These are phyloP conservation scores for Lyophyllum semitale DNA, from an alignment of 768 basidiomycete genomes.

Conservation along the genomic window DNA sequence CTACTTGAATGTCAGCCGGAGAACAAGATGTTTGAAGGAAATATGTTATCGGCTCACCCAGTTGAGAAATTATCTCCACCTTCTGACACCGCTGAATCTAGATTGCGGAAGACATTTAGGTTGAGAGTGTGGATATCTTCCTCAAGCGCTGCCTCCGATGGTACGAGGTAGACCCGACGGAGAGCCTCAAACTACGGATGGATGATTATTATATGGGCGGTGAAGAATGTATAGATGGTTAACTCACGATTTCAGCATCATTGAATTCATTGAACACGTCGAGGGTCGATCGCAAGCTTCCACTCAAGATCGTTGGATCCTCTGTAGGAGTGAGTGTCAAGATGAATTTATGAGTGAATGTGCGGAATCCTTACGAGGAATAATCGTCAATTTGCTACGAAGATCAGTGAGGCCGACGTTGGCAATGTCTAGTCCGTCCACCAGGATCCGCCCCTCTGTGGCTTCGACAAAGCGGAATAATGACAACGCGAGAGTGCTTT, in stretches of 20 bases:
- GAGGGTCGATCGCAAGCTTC: no score
- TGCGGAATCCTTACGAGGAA: slow-evolving; percentile 54
- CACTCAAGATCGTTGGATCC: no score
- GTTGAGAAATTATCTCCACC: slow-evolving; percentile 94
- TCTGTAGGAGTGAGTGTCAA: not conserved
- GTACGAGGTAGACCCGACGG: slow-evolving; percentile 79
- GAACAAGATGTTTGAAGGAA: not conserved
- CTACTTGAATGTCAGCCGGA: slow-evolving; percentile 21
- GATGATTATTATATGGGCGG: not conserved
- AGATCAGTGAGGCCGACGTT: no score
- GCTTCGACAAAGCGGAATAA: no score
- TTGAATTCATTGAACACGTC: slow-evolving; percentile 87
- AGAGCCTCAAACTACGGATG: slow-evolving; percentile 72
- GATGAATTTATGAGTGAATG: not conserved
- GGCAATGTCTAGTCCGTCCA: no score
- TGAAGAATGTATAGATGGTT: not conserved
- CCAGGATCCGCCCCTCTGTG: no score
- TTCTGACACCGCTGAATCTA: slow-evolving; percentile 75
- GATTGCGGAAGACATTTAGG: slow-evolving; percentile 72
- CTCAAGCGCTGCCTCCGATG: slow-evolving; percentile 49
- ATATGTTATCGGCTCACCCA: slow-evolving; percentile 46
- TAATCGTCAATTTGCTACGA: slow-evolving; percentile 67
- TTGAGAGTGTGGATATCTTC: slow-evolving; percentile 57
- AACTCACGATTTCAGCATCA: slow-evolving; percentile 75
- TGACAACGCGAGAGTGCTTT: slow-evolving; percentile 76